phyloP scores from a whole-genome alignment of 805 yeast species.

The Wickerhamia fluorescens region DNA sequence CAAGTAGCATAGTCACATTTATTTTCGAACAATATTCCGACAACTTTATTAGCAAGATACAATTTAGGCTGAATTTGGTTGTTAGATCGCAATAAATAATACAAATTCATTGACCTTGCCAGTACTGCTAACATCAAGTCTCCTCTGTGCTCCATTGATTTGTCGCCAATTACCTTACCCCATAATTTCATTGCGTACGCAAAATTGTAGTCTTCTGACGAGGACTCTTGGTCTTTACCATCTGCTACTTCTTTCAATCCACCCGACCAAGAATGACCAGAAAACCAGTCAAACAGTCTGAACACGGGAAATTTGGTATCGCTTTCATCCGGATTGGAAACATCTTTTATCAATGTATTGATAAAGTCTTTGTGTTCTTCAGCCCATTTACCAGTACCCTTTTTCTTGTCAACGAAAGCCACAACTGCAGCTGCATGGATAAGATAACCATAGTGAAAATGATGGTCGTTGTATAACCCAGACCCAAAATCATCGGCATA shows the following conservation, averaged over 20 bases:
- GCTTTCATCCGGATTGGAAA: conserved; percentile 14
- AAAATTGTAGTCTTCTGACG: conserved; percentile 19
- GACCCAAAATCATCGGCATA: conserved; percentile 55
- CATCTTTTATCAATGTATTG: conserved; percentile 18
- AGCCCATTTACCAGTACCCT: conserved; percentile 53
- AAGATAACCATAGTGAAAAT: conserved; percentile 81
- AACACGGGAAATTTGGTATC: conserved; percentile 17
- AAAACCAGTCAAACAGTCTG: conserved; percentile 19
- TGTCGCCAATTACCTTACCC: conserved; percentile 15
- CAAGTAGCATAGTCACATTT: conserved; percentile 17
- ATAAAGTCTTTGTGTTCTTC: conserved; percentile 16
- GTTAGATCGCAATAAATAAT: conserved; percentile 13
- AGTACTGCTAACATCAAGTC: conserved; percentile 17
- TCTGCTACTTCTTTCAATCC: conserved; percentile 14
- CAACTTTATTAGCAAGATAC: conserved; percentile 13
- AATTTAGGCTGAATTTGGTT: conserved; percentile 12
- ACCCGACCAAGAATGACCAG: conserved; percentile 22
- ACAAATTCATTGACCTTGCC: conserved; percentile 14
- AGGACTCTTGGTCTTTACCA: conserved; percentile 17
- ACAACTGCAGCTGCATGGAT: conserved; percentile 78
- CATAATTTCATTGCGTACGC: conserved; percentile 21
- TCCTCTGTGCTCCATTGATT: conserved; percentile 19
- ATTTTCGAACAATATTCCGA: conserved; percentile 18
- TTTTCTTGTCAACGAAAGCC: conserved; percentile 53
- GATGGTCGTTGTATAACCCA: conserved; percentile 78